These are phyloP conservation scores for Carex littledalei DNA, from an alignment of 176 grass and related monocot species.

Conservation along the genomic window DNA sequence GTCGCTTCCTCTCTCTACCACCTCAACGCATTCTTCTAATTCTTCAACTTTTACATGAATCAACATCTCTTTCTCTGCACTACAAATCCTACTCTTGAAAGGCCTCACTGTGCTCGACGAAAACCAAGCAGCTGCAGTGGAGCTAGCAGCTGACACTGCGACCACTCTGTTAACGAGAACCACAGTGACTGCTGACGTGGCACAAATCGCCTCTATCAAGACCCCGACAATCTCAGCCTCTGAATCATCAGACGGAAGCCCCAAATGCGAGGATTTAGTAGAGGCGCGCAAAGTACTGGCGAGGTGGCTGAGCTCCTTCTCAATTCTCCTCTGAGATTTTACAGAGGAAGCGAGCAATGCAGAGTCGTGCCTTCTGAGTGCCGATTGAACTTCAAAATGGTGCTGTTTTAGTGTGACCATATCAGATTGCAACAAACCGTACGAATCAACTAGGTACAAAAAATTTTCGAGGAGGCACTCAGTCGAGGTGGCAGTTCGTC, in stretches of 20 bases:
- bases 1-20: constrained; percentile 48
- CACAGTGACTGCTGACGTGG: constrained; percentile 24
- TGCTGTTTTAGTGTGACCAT: constrained; percentile 28
- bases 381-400: constrained; percentile 28
- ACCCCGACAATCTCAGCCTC: constrained; percentile 43
- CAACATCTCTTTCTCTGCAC: constrained; percentile 29
- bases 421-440: constrained; percentile 40
- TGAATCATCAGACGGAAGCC: not conserved
- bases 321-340: constrained; percentile 37
- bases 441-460: constrained; percentile 52
- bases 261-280: not conserved
- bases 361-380: constrained; percentile 40
- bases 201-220: constrained; percentile 37
- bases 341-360: constrained; percentile 32
- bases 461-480: constrained; percentile 47
- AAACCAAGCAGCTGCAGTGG: not conserved
- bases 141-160: constrained; percentile 26
- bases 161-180: constrained; percentile 37
- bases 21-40: constrained; percentile 53
- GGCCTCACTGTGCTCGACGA: not conserved
- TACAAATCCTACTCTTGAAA: constrained; percentile 18
- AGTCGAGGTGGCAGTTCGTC: not conserved
- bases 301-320: constrained; percentile 43
- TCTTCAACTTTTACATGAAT: constrained; percentile 40
- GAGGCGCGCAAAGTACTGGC: not conserved